Evolutionary conservation across 1,139 yeast genomes (phyloP).

Genomic region (Suhomyces yuchorum): DNA sequence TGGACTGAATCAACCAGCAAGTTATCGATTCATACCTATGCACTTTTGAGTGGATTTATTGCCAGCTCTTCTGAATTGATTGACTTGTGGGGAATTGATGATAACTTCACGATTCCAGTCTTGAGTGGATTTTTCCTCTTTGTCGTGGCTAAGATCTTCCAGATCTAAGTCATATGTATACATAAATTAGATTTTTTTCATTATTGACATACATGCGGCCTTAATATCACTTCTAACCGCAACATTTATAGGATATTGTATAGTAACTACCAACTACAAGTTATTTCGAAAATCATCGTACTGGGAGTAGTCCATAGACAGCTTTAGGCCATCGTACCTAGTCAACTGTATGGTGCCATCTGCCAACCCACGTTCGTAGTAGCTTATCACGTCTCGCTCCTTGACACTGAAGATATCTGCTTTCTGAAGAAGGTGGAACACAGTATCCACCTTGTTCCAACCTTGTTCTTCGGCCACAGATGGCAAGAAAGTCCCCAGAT

Average conservation of each 20-base stretch:
- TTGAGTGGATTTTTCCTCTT: slow-evolving; percentile 68
- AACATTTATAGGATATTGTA: not conserved
- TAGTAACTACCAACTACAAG: slow-evolving; percentile 1
- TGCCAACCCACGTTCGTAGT: slow-evolving; percentile 33
- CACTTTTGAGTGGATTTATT: slow-evolving; percentile 70
- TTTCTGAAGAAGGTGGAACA: slow-evolving; percentile 68
- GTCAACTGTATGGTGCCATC: slow-evolving; percentile 41
- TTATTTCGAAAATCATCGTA: slow-evolving; percentile 18
- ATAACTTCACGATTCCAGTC: slow-evolving; percentile 91
- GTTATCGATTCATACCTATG: slow-evolving; percentile 52
- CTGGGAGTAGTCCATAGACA: slow-evolving; percentile 29
- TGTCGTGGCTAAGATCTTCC: slow-evolving; percentile 35
- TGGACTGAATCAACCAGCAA: slow-evolving; percentile 68
- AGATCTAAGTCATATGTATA: slow-evolving; percentile 3
- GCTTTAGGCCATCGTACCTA: slow-evolving; percentile 44
- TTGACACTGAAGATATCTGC: slow-evolving; percentile 48
- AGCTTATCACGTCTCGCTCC: slow-evolving; percentile 22
- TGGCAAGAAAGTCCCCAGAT: slow-evolving; percentile 84
- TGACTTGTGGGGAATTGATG: slow-evolving; percentile 76
- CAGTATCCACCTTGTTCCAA: slow-evolving; percentile 76
- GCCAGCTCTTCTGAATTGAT: slow-evolving; percentile 88
- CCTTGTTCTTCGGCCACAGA: slow-evolving; percentile 88
- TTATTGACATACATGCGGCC: slow-evolving; percentile 1
- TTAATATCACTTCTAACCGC: not conserved
- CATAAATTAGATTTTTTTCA: not conserved